Evolutionary conservation across 306 rosid species (phyloP).

Genomic region (Acacia crassicarpa): DNA sequence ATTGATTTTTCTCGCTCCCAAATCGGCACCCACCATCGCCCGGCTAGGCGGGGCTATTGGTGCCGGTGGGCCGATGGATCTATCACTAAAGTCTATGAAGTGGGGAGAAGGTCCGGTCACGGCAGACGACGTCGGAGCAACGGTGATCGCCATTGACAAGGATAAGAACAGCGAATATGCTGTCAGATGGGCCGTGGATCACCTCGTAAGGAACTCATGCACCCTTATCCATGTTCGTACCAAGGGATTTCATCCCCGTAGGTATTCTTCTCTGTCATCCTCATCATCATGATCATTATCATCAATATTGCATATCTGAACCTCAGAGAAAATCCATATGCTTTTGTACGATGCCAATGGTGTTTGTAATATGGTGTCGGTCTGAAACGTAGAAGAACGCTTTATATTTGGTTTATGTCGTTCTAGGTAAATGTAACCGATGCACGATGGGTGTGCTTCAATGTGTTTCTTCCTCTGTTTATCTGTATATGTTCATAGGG

Average conservation of each 20-base stretch:
- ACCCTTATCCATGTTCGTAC: slow-evolving; percentile 65
- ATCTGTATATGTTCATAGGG: neutral
- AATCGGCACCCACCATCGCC: neutral
- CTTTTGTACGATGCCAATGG: neutral
- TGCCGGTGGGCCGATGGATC: neutral
- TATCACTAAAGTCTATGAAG: neutral
- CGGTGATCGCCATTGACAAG: slow-evolving; percentile 58
- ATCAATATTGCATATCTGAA: neutral
- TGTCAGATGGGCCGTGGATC: slow-evolving; percentile 84
- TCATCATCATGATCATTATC: neutral
- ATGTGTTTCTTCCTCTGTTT: neutral
- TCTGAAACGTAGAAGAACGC: neutral
- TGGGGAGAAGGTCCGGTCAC: neutral
- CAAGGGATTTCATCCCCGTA: slow-evolving; percentile 61
- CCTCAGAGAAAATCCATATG: neutral
- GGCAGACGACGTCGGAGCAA: neutral
- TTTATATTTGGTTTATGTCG: neutral
- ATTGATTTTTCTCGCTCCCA: neutral
- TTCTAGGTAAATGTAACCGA: neutral
- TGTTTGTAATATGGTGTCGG: neutral
- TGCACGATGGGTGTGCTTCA: neutral
- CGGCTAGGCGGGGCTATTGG: neutral
- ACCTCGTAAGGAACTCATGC: slow-evolving; percentile 50
- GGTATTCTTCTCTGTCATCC: slow-evolving; percentile 58
- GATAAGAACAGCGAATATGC: slow-evolving; percentile 65